These are phyloP conservation scores for Albizia julibrissin DNA, from an alignment of 306 rosid genomes.

Conservation along the genomic window DNA sequence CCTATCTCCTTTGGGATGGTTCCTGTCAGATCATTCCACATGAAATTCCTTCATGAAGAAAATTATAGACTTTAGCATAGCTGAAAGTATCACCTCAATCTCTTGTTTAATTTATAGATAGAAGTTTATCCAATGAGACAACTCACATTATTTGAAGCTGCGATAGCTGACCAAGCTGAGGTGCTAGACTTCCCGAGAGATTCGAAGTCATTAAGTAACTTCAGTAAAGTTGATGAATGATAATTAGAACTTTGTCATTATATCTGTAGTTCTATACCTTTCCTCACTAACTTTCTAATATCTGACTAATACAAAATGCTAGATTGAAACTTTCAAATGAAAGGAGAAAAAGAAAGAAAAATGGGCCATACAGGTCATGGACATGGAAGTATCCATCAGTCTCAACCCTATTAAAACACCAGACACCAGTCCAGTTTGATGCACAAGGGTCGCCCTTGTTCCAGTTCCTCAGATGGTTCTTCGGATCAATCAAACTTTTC, in stretches of 20 bases:
- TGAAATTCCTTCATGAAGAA: slow-evolving; percentile 67
- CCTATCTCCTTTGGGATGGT: slow-evolving; percentile 83
- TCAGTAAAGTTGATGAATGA: slow-evolving; percentile 38
- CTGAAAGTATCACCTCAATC: slow-evolving; percentile 21
- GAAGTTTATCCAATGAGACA: slow-evolving; percentile 18
- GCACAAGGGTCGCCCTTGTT: slow-evolving; percentile 72
- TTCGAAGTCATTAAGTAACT: slow-evolving; percentile 65
- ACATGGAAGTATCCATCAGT: slow-evolving; percentile 64
- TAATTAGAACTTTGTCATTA: slow-evolving; percentile 10
- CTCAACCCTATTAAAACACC: slow-evolving; percentile 40
- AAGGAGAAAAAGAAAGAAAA: slow-evolving; percentile 16
- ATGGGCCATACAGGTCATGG: slow-evolving; percentile 57
- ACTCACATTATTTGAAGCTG: slow-evolving; percentile 68
- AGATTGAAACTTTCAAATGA: neutral
- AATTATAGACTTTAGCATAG: slow-evolving; percentile 35
- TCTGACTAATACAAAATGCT: neutral
- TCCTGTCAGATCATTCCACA: slow-evolving; percentile 87
- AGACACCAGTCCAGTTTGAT: slow-evolving; percentile 69
- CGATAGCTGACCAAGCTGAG: slow-evolving; percentile 73
- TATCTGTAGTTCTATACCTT: neutral
- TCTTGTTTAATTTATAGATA: neutral
- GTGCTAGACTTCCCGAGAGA: slow-evolving; percentile 72
- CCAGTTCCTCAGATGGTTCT: slow-evolving; percentile 54
- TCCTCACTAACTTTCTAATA: neutral
- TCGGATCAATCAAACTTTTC: slow-evolving; percentile 65